phyloP scores from a whole-genome alignment of 2,329 filamentous ascomycete species.

The Ampelomyces quisqualis region DNA sequence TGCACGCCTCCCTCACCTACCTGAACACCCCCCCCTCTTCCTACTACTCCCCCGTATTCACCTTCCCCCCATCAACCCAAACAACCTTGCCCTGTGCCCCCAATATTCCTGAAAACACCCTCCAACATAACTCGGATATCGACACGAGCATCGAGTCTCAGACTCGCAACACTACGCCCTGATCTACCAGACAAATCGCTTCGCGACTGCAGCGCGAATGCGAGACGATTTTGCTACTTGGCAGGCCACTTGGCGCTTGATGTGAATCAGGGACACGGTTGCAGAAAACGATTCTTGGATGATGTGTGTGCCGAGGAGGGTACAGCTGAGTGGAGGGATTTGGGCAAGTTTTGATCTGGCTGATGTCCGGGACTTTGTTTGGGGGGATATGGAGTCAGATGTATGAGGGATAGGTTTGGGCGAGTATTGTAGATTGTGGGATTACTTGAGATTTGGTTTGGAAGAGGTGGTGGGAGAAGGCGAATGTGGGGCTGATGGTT shows the following conservation, averaged over 20 bases:
- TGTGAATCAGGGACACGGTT: constrained; percentile 51
- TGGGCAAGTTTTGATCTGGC: constrained; percentile 38
- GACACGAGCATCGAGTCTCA: constrained; percentile 30
- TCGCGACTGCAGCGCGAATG: constrained; percentile 59
- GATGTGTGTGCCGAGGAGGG: constrained; percentile 51
- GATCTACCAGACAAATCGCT: constrained; percentile 55
- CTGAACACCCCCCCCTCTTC: constrained; percentile 48
- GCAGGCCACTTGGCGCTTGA: constrained; percentile 55
- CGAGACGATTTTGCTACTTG: constrained; percentile 61
- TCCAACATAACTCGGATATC: constrained; percentile 58
- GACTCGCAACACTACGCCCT: constrained; percentile 51
- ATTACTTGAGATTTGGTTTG: constrained; percentile 41
- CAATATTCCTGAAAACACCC: constrained; percentile 58
- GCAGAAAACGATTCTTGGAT: constrained; percentile 63
- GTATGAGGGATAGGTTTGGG: constrained; percentile 50
- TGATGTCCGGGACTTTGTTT: constrained; percentile 14
- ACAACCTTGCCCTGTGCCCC: constrained; percentile 55
- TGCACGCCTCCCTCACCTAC: constrained; percentile 50
- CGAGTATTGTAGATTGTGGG: constrained; percentile 56
- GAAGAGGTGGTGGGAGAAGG: constrained; percentile 56
- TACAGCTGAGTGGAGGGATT: constrained; percentile 47
- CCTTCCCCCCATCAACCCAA: constrained; percentile 54
- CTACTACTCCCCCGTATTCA: constrained; percentile 49
- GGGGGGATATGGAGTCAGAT: constrained; percentile 46
- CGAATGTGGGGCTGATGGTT: constrained; percentile 60